phyloP scores from a whole-genome alignment of 345 rosid species.

The Pistacia vera region DNA sequence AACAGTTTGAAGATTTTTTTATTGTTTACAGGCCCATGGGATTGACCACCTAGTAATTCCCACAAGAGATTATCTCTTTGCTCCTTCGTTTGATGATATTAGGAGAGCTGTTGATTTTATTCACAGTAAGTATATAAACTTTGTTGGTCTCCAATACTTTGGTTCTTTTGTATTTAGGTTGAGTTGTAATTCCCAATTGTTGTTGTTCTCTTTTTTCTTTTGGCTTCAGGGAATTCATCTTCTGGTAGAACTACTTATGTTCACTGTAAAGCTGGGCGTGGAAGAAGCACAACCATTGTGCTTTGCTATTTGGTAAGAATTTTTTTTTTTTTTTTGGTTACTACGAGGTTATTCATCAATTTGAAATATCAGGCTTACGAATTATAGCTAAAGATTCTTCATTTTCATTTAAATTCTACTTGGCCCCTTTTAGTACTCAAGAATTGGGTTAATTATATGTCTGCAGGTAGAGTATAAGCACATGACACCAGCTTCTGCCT shows the following conservation, averaged over 20 bases:
- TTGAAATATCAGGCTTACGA: neutral
- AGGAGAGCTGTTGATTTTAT: constrained; percentile 71
- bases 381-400: neutral
- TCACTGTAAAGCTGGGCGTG: constrained; percentile 96
- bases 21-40: constrained; percentile 58
- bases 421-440: neutral
- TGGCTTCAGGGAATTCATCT: constrained; percentile 55
- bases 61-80: constrained; percentile 86
- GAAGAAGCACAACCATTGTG: constrained; percentile 90
- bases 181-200: neutral
- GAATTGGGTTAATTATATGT: constrained; percentile 16
- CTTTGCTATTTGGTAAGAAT: constrained; percentile 79
- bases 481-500: constrained; percentile 57
- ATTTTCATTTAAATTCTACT: neutral
- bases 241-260: constrained; percentile 74
- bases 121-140: constrained; percentile 48
- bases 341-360: neutral
- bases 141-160: neutral
- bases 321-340: constrained; percentile 1
- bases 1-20: neutral
- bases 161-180: neutral
- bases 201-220: neutral
- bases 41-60: constrained; percentile 90
- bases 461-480: constrained; percentile 55
- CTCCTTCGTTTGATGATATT: constrained; percentile 69